A percentile compares a stretch with the other conserved stretches of the same genome.
phyloP scores from a whole-genome alignment of 1,139 yeast genomes.

The Ogataea hybrid region DNA sequence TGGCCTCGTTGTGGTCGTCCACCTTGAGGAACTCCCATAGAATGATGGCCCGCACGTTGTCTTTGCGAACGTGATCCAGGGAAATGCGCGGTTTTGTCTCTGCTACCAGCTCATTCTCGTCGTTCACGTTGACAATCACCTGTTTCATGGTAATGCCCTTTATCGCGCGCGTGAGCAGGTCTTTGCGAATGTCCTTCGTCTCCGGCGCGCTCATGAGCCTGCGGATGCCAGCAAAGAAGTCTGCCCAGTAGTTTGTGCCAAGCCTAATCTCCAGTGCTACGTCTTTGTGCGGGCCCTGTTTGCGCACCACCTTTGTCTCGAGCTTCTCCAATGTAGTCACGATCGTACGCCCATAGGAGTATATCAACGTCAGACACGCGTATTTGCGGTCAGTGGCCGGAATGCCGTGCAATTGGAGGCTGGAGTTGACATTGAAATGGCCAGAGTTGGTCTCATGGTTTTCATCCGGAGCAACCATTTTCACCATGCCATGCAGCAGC shows the following conservation, averaged over 20 bases:
- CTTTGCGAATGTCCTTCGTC: conserved; percentile 11
- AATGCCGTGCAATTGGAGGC: conserved; percentile 27
- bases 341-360: conserved; percentile 57
- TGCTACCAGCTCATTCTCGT: too few relatives aligned
- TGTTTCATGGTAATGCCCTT: too few relatives aligned
- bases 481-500: conserved; percentile 28
- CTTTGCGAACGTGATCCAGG: too few relatives aligned
- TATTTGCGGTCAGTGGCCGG: conserved; percentile 27
- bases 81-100: too few relatives aligned
- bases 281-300: conserved; percentile 21
- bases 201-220: conserved; percentile 18
- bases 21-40: too few relatives aligned
- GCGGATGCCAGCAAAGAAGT: conserved; percentile 33
- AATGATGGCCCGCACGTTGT: too few relatives aligned
- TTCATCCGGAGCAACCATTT: conserved; percentile 33
- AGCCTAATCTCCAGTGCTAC: conserved; percentile 30
- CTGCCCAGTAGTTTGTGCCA: conserved; percentile 40
- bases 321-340: conserved; percentile 46
- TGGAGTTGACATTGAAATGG: conserved; percentile 30
- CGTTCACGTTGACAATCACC: too few relatives aligned
- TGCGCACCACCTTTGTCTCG: conserved; percentile 18
- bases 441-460: conserved; percentile 23
- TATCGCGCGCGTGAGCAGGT: too few relatives aligned
- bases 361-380: conserved; percentile 47
- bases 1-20: too few relatives aligned